Conservation (phyloP, 1,284 basidiomycete genomes). For the Trichosporon faecale region DNA sequence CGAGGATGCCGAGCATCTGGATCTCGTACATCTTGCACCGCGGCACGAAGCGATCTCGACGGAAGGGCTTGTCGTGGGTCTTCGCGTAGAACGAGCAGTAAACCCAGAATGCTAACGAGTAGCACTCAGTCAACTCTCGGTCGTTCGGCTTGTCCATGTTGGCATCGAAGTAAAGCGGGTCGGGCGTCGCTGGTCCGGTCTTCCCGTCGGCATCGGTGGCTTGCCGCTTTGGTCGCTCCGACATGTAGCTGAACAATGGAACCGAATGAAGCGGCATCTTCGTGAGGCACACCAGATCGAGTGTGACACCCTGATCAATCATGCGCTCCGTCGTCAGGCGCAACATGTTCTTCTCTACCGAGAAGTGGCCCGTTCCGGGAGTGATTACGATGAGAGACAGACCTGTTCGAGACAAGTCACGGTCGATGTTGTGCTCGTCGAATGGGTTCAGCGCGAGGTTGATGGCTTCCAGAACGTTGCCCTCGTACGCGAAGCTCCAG, state of each 20-base stretch:
- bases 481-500: constrained; percentile 69
- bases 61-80: constrained; percentile 63
- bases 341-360: constrained; percentile 84
- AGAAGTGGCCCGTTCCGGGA: constrained; percentile 91
- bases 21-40: constrained; percentile 92
- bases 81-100: constrained; percentile 52
- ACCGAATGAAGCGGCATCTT: constrained; percentile 91
- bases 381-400: constrained; percentile 80
- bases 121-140: constrained; percentile 45
- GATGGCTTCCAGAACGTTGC: constrained; percentile 88
- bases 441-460: constrained; percentile 90
- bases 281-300: constrained; percentile 85
- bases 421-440: constrained; percentile 93
- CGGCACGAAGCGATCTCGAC: constrained; percentile 82
- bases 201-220: constrained; percentile 19
- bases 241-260: constrained; percentile 72
- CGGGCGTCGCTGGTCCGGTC: constrained; percentile 54
- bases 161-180: constrained; percentile 75
- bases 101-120: constrained; percentile 50
- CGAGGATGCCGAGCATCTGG: constrained; percentile 84
- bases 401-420: constrained; percentile 90
- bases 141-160: constrained; percentile 35
- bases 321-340: constrained; percentile 92
- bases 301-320: constrained; percentile 86
- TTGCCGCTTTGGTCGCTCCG: constrained; percentile 48